Percentiles rank a stretch among this genome's conserved stretches.
phyloP scores from a whole-genome alignment of 441 rosid genomes.

The Pelargonium cotyledonis region DNA sequence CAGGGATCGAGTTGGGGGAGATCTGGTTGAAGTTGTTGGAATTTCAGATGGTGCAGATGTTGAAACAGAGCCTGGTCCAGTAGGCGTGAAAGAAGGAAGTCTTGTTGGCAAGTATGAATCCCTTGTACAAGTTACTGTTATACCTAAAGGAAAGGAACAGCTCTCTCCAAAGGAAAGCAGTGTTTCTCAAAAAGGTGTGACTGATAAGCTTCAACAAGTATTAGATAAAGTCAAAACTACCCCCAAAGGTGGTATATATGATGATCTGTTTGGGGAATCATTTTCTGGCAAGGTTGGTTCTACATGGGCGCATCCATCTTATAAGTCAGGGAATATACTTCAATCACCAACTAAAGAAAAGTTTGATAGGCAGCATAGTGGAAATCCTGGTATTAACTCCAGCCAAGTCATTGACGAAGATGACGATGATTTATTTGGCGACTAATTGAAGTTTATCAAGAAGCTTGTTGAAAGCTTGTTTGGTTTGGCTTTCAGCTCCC shows the following conservation, averaged over 20 bases:
- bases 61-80: constrained; percentile 93
- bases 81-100: constrained; percentile 91
- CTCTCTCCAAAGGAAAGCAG: constrained; percentile 37
- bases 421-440: constrained; percentile 83
- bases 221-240: constrained; percentile 51
- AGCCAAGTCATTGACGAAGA: constrained; percentile 34
- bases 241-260: constrained; percentile 57
- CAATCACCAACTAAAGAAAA: constrained; percentile 33
- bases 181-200: constrained; percentile 46
- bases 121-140: constrained; percentile 63
- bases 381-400: constrained; percentile 22
- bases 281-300: constrained; percentile 68
- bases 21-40: constrained; percentile 84
- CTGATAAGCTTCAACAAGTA: constrained; percentile 65
- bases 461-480: constrained; percentile 7
- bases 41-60: constrained; percentile 92
- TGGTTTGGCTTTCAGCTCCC: neutral
- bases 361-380: constrained; percentile 22
- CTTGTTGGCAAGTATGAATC: constrained; percentile 95
- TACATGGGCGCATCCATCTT: constrained; percentile 62
- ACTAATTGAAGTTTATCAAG: constrained; percentile 23
- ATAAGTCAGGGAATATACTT: constrained; percentile 20
- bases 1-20: constrained; percentile 85
- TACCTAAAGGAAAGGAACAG: constrained; percentile 72
- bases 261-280: constrained; percentile 71